Percentiles rank a stretch among this genome's conserved stretches.
phyloP scores from a whole-genome alignment of 2,329 filamentous ascomycete genomes.

The Trichoderma breve region DNA sequence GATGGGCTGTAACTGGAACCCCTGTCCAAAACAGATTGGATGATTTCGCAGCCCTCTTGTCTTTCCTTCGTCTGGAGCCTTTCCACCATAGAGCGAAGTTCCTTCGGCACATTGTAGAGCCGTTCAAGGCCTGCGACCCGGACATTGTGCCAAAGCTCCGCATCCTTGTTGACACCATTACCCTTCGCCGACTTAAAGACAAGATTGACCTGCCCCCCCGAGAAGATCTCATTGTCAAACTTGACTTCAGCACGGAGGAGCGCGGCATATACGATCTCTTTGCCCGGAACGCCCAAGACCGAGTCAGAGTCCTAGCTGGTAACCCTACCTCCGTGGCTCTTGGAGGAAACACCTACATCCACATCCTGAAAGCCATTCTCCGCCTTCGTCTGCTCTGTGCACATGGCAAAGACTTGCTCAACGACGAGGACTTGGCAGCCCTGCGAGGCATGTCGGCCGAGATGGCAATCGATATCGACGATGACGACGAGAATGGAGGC shows the following conservation, averaged over 20 bases:
- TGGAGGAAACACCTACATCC: conserved; percentile 85
- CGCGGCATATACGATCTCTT: conserved; percentile 79
- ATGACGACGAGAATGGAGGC: conserved; percentile 67
- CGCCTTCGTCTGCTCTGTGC: conserved; percentile 88
- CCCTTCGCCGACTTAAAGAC: conserved; percentile 86
- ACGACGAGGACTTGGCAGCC: conserved; percentile 75
- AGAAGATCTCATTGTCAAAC: conserved; percentile 67
- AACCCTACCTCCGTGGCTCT: conserved; percentile 60
- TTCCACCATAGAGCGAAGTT: conserved; percentile 80
- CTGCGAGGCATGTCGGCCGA: conserved; percentile 79
- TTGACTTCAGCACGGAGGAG: conserved; percentile 76
- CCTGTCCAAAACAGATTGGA: conserved; percentile 92
- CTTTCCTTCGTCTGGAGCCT: conserved; percentile 79
- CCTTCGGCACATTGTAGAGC: conserved; percentile 73
- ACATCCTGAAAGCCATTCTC: conserved; percentile 88
- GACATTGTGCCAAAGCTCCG: conserved; percentile 82
- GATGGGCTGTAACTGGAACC: conserved; percentile 97
- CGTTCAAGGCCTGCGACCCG: conserved; percentile 83
- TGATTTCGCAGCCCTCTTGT: conserved; percentile 82
- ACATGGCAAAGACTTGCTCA: conserved; percentile 88
- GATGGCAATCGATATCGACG: conserved; percentile 85
- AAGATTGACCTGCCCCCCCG: conserved; percentile 79
- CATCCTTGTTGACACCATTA: conserved; percentile 90
- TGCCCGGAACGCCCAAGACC: conserved; percentile 73
- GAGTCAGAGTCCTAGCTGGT: conserved; percentile 71